Base-by-base conservation (phyloP, 306 rosid genomes). In the Castanea mollissima region DNA sequence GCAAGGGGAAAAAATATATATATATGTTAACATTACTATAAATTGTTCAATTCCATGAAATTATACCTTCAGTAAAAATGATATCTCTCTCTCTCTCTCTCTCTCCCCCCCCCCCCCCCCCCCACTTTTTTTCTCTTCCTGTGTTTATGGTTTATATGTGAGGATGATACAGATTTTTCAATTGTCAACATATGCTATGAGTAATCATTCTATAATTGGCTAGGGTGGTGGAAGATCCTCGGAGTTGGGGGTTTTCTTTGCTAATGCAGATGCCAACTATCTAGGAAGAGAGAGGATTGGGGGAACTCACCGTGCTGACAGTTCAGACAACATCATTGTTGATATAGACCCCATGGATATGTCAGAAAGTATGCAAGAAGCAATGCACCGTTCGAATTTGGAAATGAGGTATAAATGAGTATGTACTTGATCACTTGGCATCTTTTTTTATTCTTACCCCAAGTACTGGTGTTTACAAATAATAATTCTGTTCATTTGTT, bases 301-400 rank as follows among this genome's bases (percentile, higher is more conserved):
- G 69, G 98, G 81, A 73, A 85, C 71, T 83, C 79, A 88, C 88
- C 74, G 32, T 76, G 44, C 77, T 54, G 79, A 76, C 77, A 87
- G 81, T 79, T 76, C 92, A 60, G 83, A 86, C 59, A 78, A 74
- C 19, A 52, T 65, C 62, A 32, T 78, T 83, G 83, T 74, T 88
- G 94, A 87, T 63, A 81, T 90, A 67, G 98, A 96, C 82, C 91
- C 97, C 71, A 91, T 96, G 99, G 99, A 96, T 83, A 88, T 91
- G 90, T 91, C 97, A 77, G 99, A 96, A 70, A 88, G 98, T 80
- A 91, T 96, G 97, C 99, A 96, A 90, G 99, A 96, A 86, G 99
- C 99, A 72, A 88, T 96, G 99, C 98, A 93, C 78, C 98, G 98
- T 73, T 96, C 98, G 6, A 96, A 90, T 85, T 82, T 96, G 86